Conservation (phyloP, 225 moss, liverwort and hornwort species). For the Straminergon stramineum region DNA sequence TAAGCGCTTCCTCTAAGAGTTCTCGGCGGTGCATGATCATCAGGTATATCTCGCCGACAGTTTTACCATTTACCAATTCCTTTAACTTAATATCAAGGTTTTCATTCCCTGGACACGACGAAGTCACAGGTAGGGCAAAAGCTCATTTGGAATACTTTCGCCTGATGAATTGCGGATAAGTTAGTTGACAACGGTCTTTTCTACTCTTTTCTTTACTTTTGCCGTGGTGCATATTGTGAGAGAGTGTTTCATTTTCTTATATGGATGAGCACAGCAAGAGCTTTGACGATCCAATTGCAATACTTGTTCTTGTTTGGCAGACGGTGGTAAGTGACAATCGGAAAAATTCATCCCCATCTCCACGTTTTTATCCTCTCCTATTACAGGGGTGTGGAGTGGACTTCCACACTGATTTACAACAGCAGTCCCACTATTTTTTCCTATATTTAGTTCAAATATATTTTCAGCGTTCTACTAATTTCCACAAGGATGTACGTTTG, state of each 20-base stretch:
- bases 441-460: background rate
- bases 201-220: background rate
- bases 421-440: background rate
- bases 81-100: background rate
- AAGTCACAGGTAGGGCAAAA: background rate
- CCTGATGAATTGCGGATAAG: background rate
- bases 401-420: too few species aligned
- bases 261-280: background rate
- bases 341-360: background rate
- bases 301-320: background rate
- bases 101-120: background rate
- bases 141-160: background rate
- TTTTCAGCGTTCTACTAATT: background rate
- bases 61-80: background rate
- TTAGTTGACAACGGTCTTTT: background rate
- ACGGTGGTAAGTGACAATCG: background rate
- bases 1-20: slow-evolving; percentile 49
- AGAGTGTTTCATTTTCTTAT: background rate
- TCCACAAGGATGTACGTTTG: background rate
- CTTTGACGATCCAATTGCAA: background rate
- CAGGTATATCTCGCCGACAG: slow-evolving; percentile 5
- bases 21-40: slow-evolving; percentile 59
- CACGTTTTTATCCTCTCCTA: background rate
- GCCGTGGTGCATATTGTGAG: background rate
- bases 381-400: too few species aligned